phyloP scores from a whole-genome alignment of 2,329 filamentous ascomycete species.

The Colletotrichum liriopes region DNA sequence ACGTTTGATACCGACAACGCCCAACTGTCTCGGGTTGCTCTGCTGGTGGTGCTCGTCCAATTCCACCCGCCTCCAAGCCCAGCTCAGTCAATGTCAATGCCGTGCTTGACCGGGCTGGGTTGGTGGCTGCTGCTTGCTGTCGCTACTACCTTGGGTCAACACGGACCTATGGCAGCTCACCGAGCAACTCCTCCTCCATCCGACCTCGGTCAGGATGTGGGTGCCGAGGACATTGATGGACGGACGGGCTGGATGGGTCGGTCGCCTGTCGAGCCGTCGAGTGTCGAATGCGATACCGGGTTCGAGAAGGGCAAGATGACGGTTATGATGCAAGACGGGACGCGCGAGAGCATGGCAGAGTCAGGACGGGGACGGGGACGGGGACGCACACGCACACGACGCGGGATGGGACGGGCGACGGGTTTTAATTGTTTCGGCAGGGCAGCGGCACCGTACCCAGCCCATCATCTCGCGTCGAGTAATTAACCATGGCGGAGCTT shows the following conservation, averaged over 20 bases:
- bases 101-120: slow-evolving; percentile 17
- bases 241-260: background rate
- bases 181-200: slow-evolving; percentile 46
- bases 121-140: slow-evolving; percentile 20
- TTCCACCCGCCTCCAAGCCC: slow-evolving; percentile 12
- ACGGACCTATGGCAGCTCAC: slow-evolving; percentile 59
- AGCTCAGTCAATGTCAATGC: slow-evolving; percentile 14
- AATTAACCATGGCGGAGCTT: slow-evolving; percentile 32
- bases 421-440: slow-evolving; percentile 44
- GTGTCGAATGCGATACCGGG: slow-evolving; percentile 12
- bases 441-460: slow-evolving; percentile 31
- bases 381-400: slow-evolving; percentile 3
- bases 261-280: slow-evolving; percentile 14
- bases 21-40: slow-evolving; percentile 38
- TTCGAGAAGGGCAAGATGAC: slow-evolving; percentile 4
- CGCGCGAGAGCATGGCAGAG: slow-evolving; percentile 26
- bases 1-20: background rate
- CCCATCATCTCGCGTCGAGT: slow-evolving; percentile 39
- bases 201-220: slow-evolving; percentile 36
- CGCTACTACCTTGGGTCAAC: slow-evolving; percentile 37
- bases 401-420: slow-evolving; percentile 38
- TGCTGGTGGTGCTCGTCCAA: slow-evolving; percentile 28
- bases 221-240: slow-evolving; percentile 38
- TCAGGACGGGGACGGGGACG: slow-evolving; percentile 19
- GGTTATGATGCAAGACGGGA: slow-evolving; percentile 21